Base-by-base conservation (phyloP, 371 early-diverging fungal genomes). In the Massospora cicadina region DNA sequence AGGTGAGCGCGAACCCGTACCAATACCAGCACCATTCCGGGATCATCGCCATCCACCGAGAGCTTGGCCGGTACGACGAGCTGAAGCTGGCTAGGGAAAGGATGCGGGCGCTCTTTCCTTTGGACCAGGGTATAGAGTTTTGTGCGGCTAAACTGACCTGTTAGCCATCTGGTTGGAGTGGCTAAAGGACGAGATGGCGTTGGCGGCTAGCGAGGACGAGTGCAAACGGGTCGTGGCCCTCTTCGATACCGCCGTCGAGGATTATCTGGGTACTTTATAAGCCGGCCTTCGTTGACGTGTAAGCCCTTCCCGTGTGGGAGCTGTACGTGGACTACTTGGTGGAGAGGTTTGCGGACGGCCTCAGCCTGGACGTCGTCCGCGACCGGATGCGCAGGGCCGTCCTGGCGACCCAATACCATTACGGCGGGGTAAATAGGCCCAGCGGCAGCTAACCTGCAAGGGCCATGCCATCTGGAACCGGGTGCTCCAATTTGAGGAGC, bases 161-260 rank as follows among this genome's bases (percentile, higher is more conserved):
- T 23, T 57, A 57, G 58, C 23, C 28, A 10, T 57, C 13, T 57
- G 58, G 58, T 25, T 57, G 25, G 58, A 57, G 7, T 57, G 58
- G 58, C 28, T 57, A 57, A 57, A 57, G 12, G 58, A 57, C 26
- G 58, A 57, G n/a, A 57, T 57, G 12, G 7, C 17, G 13, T n/a
- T 57, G 28, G 28, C 25, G 23, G 17, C 28, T 3, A 57, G 25
- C 13, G 7, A 12, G 28, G 28, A 57, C 17, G 58, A 57, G 26
- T 12, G 26, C 25, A 27, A 57, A 57, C 17, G 26, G 13, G n/a
- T n/a, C 25, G 26, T 57, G 17, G 28, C 58, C 28, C 58, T 57
- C 28, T 57, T 57, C 26, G 58, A 57, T 27, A n/a, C 13, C 13
- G 58, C 58, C 13, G 28, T 27, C n/a, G 58, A 57, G 13, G 58